Evolutionary conservation across 805 yeast species (phyloP), one percentile per base, ranked within the genome.

Genomic region (Citeromyces nyonsensis): DNA sequence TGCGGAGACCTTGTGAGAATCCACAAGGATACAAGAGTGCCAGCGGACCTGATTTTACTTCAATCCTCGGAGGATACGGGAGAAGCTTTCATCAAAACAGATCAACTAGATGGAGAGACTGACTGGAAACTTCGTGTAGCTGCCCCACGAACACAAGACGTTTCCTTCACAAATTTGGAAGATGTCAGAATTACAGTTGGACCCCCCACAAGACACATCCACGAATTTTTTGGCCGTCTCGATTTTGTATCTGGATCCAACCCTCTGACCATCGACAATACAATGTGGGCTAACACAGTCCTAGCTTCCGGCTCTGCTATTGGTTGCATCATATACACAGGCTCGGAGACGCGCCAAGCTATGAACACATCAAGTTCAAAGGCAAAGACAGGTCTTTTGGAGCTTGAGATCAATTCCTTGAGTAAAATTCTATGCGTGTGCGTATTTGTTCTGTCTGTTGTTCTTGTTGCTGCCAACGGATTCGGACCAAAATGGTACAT

Each of bases 211-310:
- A 86, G 81, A 49, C 68, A 81, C 5, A 91, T 91, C 38, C 88
- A 86, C 45, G 53, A 64, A 2, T 91, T 91, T 52, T 51, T 70
- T 31, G 98, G 98, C 8, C 78, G 74, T 40, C 49, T 86, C 14
- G 59, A 72, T 2, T 62, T 65, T 37, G 74, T 72, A 33, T 68
- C 66, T 28, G 64, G 69, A 18, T 62, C 74, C 2, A 58, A 66
- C 14, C 81, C 91, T 4, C 57, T 91, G 10, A 64, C 78, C 3
- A 73, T 91, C 7, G 99, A 91, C 52, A 86, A 88, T 47, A 84
- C 98, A 0, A 54, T 93, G 49, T 91, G 99, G 99, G 96, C 97
- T 10, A 91, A 91, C 50, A 91, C 99, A 0, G 96, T 93, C 1
- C 61, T 93, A 10, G 97, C 98, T 0, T 81, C 95, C 0, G 97